phyloP scores from a whole-genome alignment of 2,329 filamentous ascomycete species.

The Sporothrix inflata region DNA sequence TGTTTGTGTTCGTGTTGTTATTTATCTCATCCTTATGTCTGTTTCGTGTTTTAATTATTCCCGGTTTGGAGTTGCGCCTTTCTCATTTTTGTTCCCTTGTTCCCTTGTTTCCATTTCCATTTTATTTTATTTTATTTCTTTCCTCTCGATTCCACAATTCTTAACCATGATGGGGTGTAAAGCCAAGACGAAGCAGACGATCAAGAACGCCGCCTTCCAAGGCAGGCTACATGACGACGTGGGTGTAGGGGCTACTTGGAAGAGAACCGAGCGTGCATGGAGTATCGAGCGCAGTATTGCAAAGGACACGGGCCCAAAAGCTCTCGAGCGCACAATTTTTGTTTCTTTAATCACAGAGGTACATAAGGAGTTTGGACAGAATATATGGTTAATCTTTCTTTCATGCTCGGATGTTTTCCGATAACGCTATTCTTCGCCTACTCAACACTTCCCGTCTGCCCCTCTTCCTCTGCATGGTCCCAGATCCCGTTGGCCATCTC shows the following conservation, averaged over 20 bases:
- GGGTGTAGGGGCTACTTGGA: neutral
- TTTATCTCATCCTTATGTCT: too few species aligned
- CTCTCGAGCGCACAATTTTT: too few species aligned
- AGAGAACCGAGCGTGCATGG: too few species aligned
- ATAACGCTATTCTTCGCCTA: too few species aligned
- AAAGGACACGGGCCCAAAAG: too few species aligned
- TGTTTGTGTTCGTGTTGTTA: too few species aligned
- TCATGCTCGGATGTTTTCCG: neutral
- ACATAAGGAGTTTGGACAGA: neutral
- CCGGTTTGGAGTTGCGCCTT: neutral
- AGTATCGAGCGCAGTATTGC: too few species aligned
- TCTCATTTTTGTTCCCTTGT: neutral
- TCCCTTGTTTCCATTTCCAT: neutral
- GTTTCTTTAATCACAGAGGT: neutral
- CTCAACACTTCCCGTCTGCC: too few species aligned
- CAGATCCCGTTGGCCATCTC: constrained; percentile 12
- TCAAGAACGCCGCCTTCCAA: neutral
- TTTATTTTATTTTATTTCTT: neutral
- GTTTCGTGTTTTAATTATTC: neutral
- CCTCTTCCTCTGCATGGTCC: neutral
- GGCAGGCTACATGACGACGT: constrained; percentile 2
- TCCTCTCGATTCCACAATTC: neutral
- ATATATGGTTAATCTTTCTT: neutral
- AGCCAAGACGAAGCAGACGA: neutral
- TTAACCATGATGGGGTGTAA: neutral